Evolutionary conservation across 257 asterid species (phyloP), one percentile per base, ranked within the genome.

Genomic region (Fraxinus excelsior): DNA sequence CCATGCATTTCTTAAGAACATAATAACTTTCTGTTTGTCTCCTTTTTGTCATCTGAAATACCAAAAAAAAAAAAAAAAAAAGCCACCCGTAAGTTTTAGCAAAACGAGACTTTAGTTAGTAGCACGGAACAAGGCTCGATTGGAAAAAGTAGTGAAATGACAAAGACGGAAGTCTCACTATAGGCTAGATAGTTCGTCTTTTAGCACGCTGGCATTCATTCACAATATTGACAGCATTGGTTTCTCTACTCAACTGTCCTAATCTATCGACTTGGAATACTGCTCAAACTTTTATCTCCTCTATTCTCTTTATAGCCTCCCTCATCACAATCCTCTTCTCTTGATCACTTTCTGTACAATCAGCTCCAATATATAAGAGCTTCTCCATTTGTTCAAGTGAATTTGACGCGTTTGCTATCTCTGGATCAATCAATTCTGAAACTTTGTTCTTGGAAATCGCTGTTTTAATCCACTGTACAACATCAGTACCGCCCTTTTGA

Each of bases 401-500:
- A 8, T 70, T 44, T 4, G 75, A 18, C 1, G 80, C 25, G 35
- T 23, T 70, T 23, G 86, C 83, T 1, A 95, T 86, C 86, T 91
- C 92, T 0, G 98, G 98, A 80, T 93, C 99, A 14, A 95, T 84
- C 72, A 95, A 53, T 1, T 95, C 97, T 1, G 70, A 32, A 56
- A 80, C 85, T 40, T 82, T 87, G 19, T 79, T 82, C 66, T 91
- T 90, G 0, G 82, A 72, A 26, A 88, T 76, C 2, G 91, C 90
- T 29, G 91, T 82, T 32, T 76, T 76, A 2, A 68, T 88, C 99
- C 93, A 90, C 21, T 91, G 90, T 40, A 90, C 97, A 40, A 95
- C 82, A 13, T 95, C 97, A 0, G 96, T 91, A 8, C 98, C 99
- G 7, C 98, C 92, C 42, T 89, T 88, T 66, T 90, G 97, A 68